A percentile compares a stretch with the other conserved stretches of the same genome.
phyloP scores from a whole-genome alignment of 495 filamentous ascomycete genomes.

The Annulohypoxylon stygium region DNA sequence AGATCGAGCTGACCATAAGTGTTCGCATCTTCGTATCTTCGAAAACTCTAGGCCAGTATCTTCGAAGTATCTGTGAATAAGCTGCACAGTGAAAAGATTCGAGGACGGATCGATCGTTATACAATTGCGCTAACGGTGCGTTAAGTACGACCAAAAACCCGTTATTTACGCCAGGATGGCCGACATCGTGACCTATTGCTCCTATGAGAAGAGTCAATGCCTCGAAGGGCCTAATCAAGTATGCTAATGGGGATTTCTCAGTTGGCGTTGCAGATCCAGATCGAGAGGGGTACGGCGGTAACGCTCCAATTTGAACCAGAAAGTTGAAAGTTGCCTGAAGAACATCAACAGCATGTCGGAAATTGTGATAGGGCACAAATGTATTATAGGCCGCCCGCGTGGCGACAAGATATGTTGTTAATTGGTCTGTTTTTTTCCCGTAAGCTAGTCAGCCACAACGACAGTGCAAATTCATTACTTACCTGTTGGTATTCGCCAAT shows the following conservation, averaged over 20 bases:
- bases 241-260: slow-evolving; percentile 73
- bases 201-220: slow-evolving; percentile 90
- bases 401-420: slow-evolving; percentile 84
- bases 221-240: slow-evolving; percentile 84
- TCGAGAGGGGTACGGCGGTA: slow-evolving; percentile 73
- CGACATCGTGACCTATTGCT: slow-evolving; percentile 97
- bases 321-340: slow-evolving; percentile 94
- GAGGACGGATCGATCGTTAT: slow-evolving; percentile 96
- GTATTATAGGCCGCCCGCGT: slow-evolving; percentile 90
- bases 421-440: slow-evolving; percentile 63
- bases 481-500: slow-evolving; percentile 83
- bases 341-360: slow-evolving; percentile 96
- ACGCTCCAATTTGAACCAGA: slow-evolving; percentile 81
- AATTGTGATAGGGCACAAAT: slow-evolving; percentile 99
- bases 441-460: slow-evolving; percentile 44
- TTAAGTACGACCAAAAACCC: slow-evolving; percentile 93
- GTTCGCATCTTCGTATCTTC: slow-evolving; percentile 80
- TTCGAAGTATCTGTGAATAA: slow-evolving; percentile 93
- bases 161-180: slow-evolving; percentile 98
- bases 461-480: slow-evolving; percentile 47
- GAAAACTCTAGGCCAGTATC: slow-evolving; percentile 90
- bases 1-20: slow-evolving; percentile 93
- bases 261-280: slow-evolving; percentile 28
- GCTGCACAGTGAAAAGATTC: slow-evolving; percentile 98
- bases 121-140: slow-evolving; percentile 94